phyloP scores from a whole-genome alignment of 192 early-diverging fungal species.

The Geranomyces michiganensis region DNA sequence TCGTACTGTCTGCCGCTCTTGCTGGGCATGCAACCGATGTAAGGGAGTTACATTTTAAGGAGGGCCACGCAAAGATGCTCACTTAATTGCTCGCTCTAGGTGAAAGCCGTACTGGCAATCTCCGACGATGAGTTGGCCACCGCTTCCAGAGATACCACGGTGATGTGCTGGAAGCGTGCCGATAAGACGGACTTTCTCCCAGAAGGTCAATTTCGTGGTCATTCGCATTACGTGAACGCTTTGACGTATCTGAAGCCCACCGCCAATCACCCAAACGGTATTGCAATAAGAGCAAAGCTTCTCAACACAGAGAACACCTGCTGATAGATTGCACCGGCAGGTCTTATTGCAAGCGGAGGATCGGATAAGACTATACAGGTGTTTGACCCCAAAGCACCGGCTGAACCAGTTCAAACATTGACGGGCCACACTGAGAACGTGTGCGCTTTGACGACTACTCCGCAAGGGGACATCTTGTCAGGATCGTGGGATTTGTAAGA shows the following conservation, averaged over 20 bases:
- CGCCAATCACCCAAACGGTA: conserved; percentile 64
- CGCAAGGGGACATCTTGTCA: conserved; percentile 73
- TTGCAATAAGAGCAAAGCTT: no score
- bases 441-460: conserved; percentile 70
- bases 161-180: conserved; percentile 71
- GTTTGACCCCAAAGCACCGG: conserved; percentile 67
- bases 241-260: conserved; percentile 65
- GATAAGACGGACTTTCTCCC: conserved; percentile 54
- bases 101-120: conserved; percentile 27
- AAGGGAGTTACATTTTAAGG: conserved; percentile 6
- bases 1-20: conserved; percentile 57
- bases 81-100: conserved; percentile 22
- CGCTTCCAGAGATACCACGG: conserved; percentile 35
- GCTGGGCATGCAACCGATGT: conserved; percentile 59
- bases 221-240: conserved; percentile 80
- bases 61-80: no score
- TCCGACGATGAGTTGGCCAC: conserved; percentile 21
- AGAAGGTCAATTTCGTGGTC: conserved; percentile 60
- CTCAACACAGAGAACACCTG: not conserved
- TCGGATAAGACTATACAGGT: conserved; percentile 83
- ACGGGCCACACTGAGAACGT: conserved; percentile 88
- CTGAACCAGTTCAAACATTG: conserved; percentile 65
- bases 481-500: conserved; percentile 97
- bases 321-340: conserved; percentile 38
- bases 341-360: conserved; percentile 81